These are phyloP conservation scores for Knufia fluminis DNA, from an alignment of 2,329 filamentous ascomycete genomes.

Conservation along the genomic window DNA sequence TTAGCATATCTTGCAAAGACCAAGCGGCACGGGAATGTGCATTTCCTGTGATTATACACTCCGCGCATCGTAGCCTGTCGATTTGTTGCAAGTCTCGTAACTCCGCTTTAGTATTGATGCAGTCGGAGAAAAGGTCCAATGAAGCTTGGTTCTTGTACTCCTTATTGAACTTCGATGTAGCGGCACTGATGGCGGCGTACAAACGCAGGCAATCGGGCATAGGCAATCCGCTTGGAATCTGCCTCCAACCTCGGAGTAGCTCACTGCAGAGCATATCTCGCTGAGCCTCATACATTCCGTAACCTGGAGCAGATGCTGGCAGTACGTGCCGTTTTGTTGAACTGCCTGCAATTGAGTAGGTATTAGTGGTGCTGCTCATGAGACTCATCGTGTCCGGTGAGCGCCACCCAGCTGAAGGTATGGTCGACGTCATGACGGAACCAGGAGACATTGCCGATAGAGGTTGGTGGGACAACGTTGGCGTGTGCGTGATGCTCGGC, in stretches of 20 bases:
- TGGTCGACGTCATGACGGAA: slow-evolving; percentile 1
- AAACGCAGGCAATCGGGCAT: slow-evolving; percentile 55
- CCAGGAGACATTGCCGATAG: slow-evolving; percentile 2
- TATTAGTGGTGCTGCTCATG: slow-evolving; percentile 5
- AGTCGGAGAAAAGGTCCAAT: slow-evolving; percentile 52
- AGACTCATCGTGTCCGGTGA: slow-evolving; percentile 9
- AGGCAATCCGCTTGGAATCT: slow-evolving; percentile 50
- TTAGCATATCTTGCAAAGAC: slow-evolving; percentile 26
- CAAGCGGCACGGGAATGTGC: background rate
- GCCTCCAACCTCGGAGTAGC: slow-evolving; percentile 55
- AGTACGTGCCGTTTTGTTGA: slow-evolving; percentile 1
- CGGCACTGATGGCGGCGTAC: slow-evolving; percentile 55
- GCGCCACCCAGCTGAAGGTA: slow-evolving; percentile 6
- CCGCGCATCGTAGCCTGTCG: slow-evolving; percentile 47
- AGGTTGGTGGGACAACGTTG: slow-evolving; percentile 4
- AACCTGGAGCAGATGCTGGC: background rate
- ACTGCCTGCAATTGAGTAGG: background rate
- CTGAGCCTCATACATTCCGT: slow-evolving; percentile 34
- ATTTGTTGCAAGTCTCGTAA: slow-evolving; percentile 50
- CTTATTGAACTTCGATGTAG: slow-evolving; percentile 48
- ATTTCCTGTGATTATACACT: slow-evolving; percentile 32
- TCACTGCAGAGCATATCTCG: slow-evolving; percentile 46
- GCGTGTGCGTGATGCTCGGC: slow-evolving; percentile 8
- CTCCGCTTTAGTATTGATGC: slow-evolving; percentile 46
- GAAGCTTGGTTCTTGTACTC: slow-evolving; percentile 50